These are phyloP conservation scores for Aspergillus sclerotialis DNA, from an alignment of 2,329 filamentous ascomycete species.

Conservation along the genomic window DNA sequence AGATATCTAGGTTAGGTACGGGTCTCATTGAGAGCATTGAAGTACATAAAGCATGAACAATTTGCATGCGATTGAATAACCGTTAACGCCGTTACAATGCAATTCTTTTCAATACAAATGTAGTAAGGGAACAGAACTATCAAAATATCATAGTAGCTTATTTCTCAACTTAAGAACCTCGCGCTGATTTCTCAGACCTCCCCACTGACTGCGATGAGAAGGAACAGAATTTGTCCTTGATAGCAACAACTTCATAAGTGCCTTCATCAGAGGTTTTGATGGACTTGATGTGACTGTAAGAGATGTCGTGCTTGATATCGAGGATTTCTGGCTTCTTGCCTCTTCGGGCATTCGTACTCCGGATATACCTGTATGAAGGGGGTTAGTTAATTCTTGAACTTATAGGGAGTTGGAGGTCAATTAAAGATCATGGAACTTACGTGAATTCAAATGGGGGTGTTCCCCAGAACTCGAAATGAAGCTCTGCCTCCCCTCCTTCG, in stretches of 20 bases:
- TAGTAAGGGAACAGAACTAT: no score
- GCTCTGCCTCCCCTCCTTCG: constrained; percentile 88
- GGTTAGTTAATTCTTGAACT: background rate
- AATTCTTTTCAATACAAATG: constrained; percentile 5
- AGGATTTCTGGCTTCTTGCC: constrained; percentile 72
- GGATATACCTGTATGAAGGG: constrained; percentile 56
- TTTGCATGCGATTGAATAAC: constrained; percentile 11
- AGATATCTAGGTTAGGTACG: constrained; percentile 45
- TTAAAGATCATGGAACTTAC: constrained; percentile 25
- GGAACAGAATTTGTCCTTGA: constrained; percentile 87
- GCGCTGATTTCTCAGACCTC: constrained; percentile 35
- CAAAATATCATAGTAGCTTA: constrained; percentile 11
- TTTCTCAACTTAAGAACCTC: constrained; percentile 7
- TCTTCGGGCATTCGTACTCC: constrained; percentile 75
- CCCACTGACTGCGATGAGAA: constrained; percentile 65
- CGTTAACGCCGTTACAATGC: constrained; percentile 28
- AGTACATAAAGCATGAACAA: constrained; percentile 23
- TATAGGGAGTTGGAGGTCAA: no score
- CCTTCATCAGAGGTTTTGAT: constrained; percentile 87
- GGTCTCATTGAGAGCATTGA: constrained; percentile 65
- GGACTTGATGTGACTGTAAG: constrained; percentile 71
- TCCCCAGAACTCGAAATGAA: constrained; percentile 91
- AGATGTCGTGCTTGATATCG: constrained; percentile 84
- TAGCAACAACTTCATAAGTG: constrained; percentile 93
- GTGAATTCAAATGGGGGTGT: constrained; percentile 97